Base-by-base conservation (phyloP, 2,329 filamentous ascomycete genomes). In the Penicillium sp. region DNA sequence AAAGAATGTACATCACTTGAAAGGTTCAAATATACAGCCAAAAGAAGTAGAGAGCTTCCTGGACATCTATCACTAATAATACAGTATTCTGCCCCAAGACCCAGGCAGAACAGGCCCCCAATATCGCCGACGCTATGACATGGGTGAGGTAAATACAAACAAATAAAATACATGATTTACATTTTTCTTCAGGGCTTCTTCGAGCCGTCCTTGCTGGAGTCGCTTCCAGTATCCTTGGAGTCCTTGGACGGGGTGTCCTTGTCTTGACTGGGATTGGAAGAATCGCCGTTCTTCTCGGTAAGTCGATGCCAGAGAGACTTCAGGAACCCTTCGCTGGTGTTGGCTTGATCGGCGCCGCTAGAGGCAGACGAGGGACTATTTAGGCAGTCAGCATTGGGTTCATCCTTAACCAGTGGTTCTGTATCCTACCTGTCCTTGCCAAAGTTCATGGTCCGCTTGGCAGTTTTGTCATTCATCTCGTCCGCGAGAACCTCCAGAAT, bases 401-500 rank as follows among this genome's bases (percentile, higher is more conserved):
- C 10, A 27, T 50, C 43, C 18, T 13, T 43, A 38, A 31, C 27
- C 18, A 31, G 43, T 21, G 14, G 5, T 40, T 34, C 16, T 49
- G 18, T 5, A 21, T 24, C 82, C 78, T 76, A 86, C 83, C 74
- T 80, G 54, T 81, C 79, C 67, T 78, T 79, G 50, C 74, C 76
- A 38, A 96, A 79, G 68, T 95, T 93, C 92, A 99, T 97, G 53
- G 96, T 85, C 43, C 94, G 84, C 78, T 91, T 94, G 32, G 94
- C 94, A 27, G 85, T 91, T 79, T 92, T 92, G 75, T 99, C 94
- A 38, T 85, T 88, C 86, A 99, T 89, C 78, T 99, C 94, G 67
- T 99, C 92, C 6, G 94, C 94, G 61, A 99, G 84, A 85, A 97
- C 93, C 78, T 99, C 94, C 43, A 96, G 78, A 55, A 99, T 89